Conservation (phyloP, 768 basidiomycete genomes). For the Naganishia vaughanmartiniae region DNA sequence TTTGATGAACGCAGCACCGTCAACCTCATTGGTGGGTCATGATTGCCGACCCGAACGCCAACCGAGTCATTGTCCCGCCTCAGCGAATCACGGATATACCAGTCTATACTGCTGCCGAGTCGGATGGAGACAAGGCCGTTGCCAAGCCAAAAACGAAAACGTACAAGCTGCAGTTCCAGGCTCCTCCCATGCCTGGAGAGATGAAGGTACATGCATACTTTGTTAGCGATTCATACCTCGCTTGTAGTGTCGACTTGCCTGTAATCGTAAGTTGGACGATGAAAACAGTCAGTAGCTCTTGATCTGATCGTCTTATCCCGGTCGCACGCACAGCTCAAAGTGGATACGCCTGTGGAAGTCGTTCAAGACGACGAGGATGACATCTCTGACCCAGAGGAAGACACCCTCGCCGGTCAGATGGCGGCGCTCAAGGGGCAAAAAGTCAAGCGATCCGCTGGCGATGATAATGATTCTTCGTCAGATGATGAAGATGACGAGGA, state of each 20-base stretch:
- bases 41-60: constrained; percentile 79
- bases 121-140: constrained; percentile 32
- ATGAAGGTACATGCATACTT: constrained; percentile 87
- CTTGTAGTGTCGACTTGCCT: constrained; percentile 69
- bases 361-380: constrained; percentile 79
- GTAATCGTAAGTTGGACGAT: constrained; percentile 62
- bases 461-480: constrained; percentile 52
- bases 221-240: constrained; percentile 83
- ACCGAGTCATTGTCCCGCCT: constrained; percentile 82
- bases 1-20: constrained; percentile 60
- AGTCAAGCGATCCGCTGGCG: constrained; percentile 71
- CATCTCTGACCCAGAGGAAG: constrained; percentile 97
- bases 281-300: not conserved
- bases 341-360: constrained; percentile 67
- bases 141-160: constrained; percentile 49
- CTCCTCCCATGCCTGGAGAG: constrained; percentile 74
- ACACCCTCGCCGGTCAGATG: constrained; percentile 95
- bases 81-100: constrained; percentile 78
- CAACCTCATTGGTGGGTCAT: constrained; percentile 92
- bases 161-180: constrained; percentile 93
- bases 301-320: constrained; percentile 29
- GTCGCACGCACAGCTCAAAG: constrained; percentile 65
- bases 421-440: constrained; percentile 85
- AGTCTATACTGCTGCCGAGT: constrained; percentile 37
- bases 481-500: constrained; percentile 45